phyloP scores from a whole-genome alignment of 371 early-diverging fungal genomes.

The Mortierella sp. region DNA sequence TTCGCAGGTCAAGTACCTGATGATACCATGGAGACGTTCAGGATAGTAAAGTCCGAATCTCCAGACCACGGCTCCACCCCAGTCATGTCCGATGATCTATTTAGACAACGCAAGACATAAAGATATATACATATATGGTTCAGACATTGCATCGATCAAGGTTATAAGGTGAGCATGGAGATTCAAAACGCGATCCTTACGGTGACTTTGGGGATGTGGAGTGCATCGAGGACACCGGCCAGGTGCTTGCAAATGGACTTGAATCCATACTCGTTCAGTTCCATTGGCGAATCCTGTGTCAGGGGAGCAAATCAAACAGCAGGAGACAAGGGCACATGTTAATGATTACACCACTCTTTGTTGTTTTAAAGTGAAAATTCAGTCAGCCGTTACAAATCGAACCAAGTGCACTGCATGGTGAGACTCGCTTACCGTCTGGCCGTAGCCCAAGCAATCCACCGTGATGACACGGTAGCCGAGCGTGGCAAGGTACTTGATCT shows the following conservation, averaged over 20 bases:
- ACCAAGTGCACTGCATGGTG: not conserved
- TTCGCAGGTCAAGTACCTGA: conserved; percentile 51
- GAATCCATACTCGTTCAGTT: conserved; percentile 62
- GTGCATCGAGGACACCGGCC: conserved; percentile 67
- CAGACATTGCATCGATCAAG: no score
- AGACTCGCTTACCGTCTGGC: conserved; percentile 65
- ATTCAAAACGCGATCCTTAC: conserved; percentile 53
- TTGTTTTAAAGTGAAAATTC: no score
- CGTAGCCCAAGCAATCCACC: conserved; percentile 76
- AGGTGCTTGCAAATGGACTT: conserved; percentile 68
- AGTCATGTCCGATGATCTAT: conserved; percentile 75
- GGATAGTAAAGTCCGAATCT: conserved; percentile 75
- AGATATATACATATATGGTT: not conserved
- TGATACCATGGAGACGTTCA: conserved; percentile 69
- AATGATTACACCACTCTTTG: no score
- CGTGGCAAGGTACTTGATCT: conserved; percentile 70
- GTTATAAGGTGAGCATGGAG: no score
- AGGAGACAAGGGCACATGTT: no score
- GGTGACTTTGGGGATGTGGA: conserved; percentile 68
- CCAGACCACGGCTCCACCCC: conserved; percentile 80
- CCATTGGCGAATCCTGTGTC: conserved; percentile 61
- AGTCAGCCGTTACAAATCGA: no score
- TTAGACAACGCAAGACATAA: not conserved
- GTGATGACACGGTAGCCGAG: conserved; percentile 81
- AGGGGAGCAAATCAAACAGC: no score